Percentiles rank a stretch among this genome's conserved stretches.
Conservation (phyloP, 768 basidiomycete species). For the Butyriboletus loyo region DNA sequence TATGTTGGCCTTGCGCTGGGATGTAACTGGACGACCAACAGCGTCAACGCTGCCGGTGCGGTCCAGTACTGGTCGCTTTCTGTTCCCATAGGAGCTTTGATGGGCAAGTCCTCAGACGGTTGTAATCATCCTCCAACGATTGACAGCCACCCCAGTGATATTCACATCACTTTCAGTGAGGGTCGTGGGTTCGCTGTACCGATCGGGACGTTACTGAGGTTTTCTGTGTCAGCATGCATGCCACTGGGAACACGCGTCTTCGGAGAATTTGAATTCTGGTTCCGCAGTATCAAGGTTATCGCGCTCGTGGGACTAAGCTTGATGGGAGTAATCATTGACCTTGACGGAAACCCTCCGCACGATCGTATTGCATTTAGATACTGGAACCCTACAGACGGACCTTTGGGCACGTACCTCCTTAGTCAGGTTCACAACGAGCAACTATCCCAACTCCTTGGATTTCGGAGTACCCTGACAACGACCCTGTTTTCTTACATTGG, state of each 20-base stretch:
- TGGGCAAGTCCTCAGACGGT: constrained; percentile 40
- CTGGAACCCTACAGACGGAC: constrained; percentile 34
- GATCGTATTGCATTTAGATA: constrained; percentile 45
- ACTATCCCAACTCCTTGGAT: constrained; percentile 33
- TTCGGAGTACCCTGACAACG: constrained; percentile 31
- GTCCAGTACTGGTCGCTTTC: constrained; percentile 46
- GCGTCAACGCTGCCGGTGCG: constrained; percentile 60
- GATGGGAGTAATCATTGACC: constrained; percentile 48
- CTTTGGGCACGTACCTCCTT: constrained; percentile 22
- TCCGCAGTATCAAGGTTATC: constrained; percentile 45
- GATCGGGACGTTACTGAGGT: constrained; percentile 26
- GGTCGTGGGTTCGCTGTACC: constrained; percentile 7
- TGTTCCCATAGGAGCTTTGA: constrained; percentile 51
- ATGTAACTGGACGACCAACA: constrained; percentile 63
- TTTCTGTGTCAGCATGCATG: constrained; percentile 51
- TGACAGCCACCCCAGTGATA: constrained; percentile 39
- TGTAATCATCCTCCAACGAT: neutral
- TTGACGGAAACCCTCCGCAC: constrained; percentile 48
- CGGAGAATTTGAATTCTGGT: constrained; percentile 56
- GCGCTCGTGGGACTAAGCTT: constrained; percentile 41
- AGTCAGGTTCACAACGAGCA: constrained; percentile 35
- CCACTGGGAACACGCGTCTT: constrained; percentile 63
- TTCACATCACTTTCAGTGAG: constrained; percentile 57
- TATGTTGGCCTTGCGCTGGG: constrained; percentile 68
- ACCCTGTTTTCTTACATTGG: constrained; percentile 37